Base-by-base conservation (phyloP, 768 basidiomycete species). In the Lactifluus volemus region DNA sequence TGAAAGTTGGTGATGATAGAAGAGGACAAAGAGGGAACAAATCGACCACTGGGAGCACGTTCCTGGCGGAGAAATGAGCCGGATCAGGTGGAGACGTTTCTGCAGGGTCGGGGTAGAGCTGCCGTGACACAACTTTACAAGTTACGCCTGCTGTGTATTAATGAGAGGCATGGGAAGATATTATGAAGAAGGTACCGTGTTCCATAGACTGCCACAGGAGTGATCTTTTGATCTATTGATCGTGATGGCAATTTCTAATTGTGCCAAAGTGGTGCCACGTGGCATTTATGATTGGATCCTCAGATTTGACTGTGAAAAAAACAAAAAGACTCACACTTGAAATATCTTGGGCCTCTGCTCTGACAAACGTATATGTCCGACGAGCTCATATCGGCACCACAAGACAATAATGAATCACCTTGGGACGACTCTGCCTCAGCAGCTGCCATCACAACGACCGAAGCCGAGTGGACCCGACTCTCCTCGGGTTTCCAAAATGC, bases 401-500 rank as follows among this genome's bases (percentile, higher is more conserved):
- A 52, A 25, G 34, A 52, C 8, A 8, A 9, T 8, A 47, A 60
- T 19, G 53, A 60, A 3, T 60, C 59, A 1, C 59, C 59, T 7
- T 60, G 59, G 59, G 59, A 53, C 5, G 59, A 60, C 12, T 12
- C 38, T 25, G 6, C 47, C 0, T n/a, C 36, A 11, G 8, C 36
- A 11, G 8, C 36, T 36, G 38, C 45, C 10, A n/a, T 21, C 1
- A 9, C 9, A 21, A 4, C 56, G 10, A 30, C 47, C 29, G 61
- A 62, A 30, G 71, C 76, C 3, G 87, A 90, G 68, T 90, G 88
- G 89, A 70, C 75, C 15, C 86, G 78, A 65, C 77, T 91, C 55
- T 81, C 86, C 0, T 77, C 78, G 1, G 81, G 84, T 39, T 91
- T 89, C 70, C 85, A 83, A 19, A 89, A 86, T 67, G 89, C 88